phyloP scores from a whole-genome alignment of 345 rosid genomes.

The Populus simonii region DNA sequence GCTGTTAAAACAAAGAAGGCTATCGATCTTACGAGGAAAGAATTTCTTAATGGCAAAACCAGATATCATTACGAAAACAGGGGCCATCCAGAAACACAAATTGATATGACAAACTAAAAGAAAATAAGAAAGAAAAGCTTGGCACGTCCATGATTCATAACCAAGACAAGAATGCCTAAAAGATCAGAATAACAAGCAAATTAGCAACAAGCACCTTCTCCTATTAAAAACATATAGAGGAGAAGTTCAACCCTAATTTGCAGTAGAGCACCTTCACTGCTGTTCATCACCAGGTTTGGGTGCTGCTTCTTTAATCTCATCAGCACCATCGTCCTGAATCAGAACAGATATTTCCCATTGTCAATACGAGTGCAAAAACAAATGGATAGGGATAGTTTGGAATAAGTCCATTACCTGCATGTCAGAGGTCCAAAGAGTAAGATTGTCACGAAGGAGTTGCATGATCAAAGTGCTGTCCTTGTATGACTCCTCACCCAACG shows the following conservation, averaged over 20 bases:
- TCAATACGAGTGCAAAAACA: no score
- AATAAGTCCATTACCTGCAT: slow-evolving; percentile 66
- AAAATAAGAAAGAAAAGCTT: slow-evolving; percentile 7
- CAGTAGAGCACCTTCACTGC: slow-evolving; percentile 35
- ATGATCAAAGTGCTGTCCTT: slow-evolving; percentile 94
- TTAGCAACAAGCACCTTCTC: slow-evolving; percentile 54
- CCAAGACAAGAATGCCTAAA: slow-evolving; percentile 47
- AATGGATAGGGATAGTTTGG: background rate
- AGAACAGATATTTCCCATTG: background rate
- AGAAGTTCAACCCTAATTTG: slow-evolving; percentile 44
- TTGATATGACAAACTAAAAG: slow-evolving; percentile 13
- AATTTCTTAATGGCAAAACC: background rate
- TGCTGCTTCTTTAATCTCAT: slow-evolving; percentile 81
- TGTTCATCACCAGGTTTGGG: slow-evolving; percentile 57
- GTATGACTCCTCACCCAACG: slow-evolving; percentile 92
- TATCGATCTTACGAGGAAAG: background rate
- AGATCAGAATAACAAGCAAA: slow-evolving; percentile 27
- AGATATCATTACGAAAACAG: slow-evolving; percentile 22
- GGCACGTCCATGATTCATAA: slow-evolving; percentile 35
- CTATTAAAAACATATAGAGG: slow-evolving; percentile 56
- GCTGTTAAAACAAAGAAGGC: background rate
- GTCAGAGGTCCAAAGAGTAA: slow-evolving; percentile 94
- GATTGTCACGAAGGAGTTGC: slow-evolving; percentile 97
- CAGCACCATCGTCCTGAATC: slow-evolving; percentile 76
- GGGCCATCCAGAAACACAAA: slow-evolving; percentile 23